A percentile compares a stretch with the other conserved stretches of the same genome.
These are phyloP conservation scores for Fraxinus cuspidata DNA, from an alignment of 257 asterid species.

Conservation along the genomic window DNA sequence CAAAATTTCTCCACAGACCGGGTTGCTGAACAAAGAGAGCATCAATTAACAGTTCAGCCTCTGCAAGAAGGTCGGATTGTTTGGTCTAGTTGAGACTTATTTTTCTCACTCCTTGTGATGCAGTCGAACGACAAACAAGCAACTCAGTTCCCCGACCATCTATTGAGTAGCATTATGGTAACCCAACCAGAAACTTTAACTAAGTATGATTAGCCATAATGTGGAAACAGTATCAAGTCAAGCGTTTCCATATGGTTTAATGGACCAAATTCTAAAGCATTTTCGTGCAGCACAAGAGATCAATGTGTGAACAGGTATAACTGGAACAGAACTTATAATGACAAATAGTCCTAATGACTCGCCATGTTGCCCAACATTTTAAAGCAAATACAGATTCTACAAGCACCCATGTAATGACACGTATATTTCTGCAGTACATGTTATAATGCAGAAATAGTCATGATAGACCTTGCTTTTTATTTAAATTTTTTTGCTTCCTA, in stretches of 20 bases:
- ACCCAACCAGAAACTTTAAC: neutral
- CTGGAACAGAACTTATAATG: neutral
- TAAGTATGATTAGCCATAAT: neutral
- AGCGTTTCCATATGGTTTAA: neutral
- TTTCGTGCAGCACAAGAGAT: neutral
- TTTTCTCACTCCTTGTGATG: neutral
- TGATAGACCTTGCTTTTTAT: neutral
- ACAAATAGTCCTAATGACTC: neutral
- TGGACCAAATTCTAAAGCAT: neutral
- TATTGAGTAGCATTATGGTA: neutral
- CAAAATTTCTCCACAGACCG: neutral
- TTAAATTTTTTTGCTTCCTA: neutral
- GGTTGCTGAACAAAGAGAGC: neutral
- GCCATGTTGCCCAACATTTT: neutral
- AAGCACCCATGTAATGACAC: neutral
- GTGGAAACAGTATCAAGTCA: neutral
- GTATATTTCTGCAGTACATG: conserved; percentile 1
- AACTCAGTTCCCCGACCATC: neutral
- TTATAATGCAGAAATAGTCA: neutral
- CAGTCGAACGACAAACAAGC: conserved; percentile 5
- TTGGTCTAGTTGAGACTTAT: neutral
- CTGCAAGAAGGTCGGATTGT: conserved; percentile 13
- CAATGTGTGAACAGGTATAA: neutral
- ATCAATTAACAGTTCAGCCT: neutral
- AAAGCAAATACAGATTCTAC: conserved; percentile 13